These are phyloP conservation scores for Jacaranda copaia DNA, from an alignment of 257 asterid genomes.

Conservation along the genomic window DNA sequence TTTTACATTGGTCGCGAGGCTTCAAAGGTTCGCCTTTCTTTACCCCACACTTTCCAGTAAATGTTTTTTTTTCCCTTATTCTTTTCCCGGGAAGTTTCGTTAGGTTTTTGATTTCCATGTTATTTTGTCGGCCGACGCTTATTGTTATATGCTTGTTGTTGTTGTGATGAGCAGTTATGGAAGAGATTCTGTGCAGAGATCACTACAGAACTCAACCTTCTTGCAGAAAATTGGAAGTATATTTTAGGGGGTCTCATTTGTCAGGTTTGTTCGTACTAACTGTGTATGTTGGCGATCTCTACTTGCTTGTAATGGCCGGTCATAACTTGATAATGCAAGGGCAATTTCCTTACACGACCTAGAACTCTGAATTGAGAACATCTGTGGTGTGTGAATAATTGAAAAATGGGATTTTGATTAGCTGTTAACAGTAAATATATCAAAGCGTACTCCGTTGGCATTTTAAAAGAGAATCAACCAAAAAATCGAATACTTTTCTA, in stretches of 20 bases:
- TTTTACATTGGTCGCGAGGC: constrained; percentile 98
- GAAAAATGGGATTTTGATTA: constrained; percentile 18
- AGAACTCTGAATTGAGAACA: constrained; percentile 5
- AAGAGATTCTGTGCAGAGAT: constrained; percentile 82
- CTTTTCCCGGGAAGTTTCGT: not conserved
- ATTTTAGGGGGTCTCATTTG: constrained; percentile 76
- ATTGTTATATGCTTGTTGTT: constrained; percentile 30
- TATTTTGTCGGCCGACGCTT: constrained; percentile 2
- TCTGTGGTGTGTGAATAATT: not conserved
- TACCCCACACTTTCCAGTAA: not conserved
- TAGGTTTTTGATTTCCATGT: not conserved
- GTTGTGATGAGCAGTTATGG: constrained; percentile 61
- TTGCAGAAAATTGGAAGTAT: constrained; percentile 82
- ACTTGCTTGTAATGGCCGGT: constrained; percentile 32
- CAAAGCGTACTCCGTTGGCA: constrained; percentile 2
- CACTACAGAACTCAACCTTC: constrained; percentile 78
- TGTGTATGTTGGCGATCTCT: constrained; percentile 15
- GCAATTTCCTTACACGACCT: not conserved
- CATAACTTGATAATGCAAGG: constrained; percentile 14
- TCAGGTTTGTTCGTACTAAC: constrained; percentile 54
- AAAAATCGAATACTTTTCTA: constrained; percentile 1
- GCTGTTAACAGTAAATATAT: constrained; percentile 12
- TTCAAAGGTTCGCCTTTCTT: constrained; percentile 74
- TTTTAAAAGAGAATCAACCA: not conserved
- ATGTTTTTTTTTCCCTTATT: not conserved